Conservation (phyloP, 2,329 filamentous ascomycete genomes). For the Penicillium nordicum region DNA sequence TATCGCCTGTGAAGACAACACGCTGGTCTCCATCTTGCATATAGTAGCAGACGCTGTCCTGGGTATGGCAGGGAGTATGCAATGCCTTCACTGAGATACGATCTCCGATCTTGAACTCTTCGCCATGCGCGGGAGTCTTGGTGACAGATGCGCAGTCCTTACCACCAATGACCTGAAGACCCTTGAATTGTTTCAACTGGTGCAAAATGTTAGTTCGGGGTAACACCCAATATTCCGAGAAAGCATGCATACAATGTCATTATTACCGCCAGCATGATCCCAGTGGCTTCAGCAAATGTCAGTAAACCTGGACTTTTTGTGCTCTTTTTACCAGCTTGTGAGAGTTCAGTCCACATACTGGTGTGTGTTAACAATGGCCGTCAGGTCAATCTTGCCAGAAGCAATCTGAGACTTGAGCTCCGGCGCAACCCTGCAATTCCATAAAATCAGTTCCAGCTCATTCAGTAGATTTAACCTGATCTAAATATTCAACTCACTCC, state of each 20-base stretch:
- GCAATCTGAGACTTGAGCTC: conserved; percentile 70
- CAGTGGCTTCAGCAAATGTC: conserved; percentile 62
- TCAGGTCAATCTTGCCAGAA: conserved; percentile 72
- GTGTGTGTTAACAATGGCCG: conserved; percentile 91
- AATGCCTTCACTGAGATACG: conserved; percentile 77
- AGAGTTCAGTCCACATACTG: conserved; percentile 60
- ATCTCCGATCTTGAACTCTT: conserved; percentile 75
- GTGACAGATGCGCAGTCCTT: conserved; percentile 80
- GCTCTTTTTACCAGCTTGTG: neutral
- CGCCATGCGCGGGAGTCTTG: conserved; percentile 68
- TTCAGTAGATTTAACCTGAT: neutral
- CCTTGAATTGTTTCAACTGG: conserved; percentile 57
- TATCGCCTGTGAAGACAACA: conserved; percentile 93
- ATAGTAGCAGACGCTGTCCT: conserved; percentile 96
- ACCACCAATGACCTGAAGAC: conserved; percentile 78
- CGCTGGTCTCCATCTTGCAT: conserved; percentile 72
- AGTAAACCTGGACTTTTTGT: conserved; percentile 3
- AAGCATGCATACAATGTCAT: conserved; percentile 61
- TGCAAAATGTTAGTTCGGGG: neutral
- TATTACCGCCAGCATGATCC: conserved; percentile 92
- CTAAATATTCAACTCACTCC: conserved; percentile 39
- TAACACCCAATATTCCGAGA: neutral
- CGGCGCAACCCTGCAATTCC: conserved; percentile 53
- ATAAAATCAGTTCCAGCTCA: neutral
- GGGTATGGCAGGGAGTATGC: conserved; percentile 97